These are phyloP conservation scores for Prunus persica DNA, from an alignment of 306 rosid species.

Conservation along the genomic window Prunus_persica_NCBIv2 NC_034009.1:29397001-29397500, in stretches of 20 bases:
- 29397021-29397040: conserved; percentile 92
- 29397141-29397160: conserved; percentile 83
- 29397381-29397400: conserved; percentile 4
- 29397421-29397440: conserved; percentile 53
- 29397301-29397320: conserved; percentile 2
- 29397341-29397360: neutral
- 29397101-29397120: conserved; percentile 34
- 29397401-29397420: conserved; percentile 54
- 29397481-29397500: conserved; percentile 56
- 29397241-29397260: conserved; percentile 58
- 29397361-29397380: conserved; percentile 1
- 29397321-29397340: neutral
- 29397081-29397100: conserved; percentile 52
- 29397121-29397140: conserved; percentile 49
- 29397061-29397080: conserved; percentile 61
- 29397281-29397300: conserved; percentile 59
- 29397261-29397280: conserved; percentile 83
- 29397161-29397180: conserved; percentile 99
- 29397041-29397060: conserved; percentile 98
- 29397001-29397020: conserved; percentile 89
- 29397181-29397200: conserved; percentile 73
- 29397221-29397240: conserved; percentile 81
- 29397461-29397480: conserved; percentile 42
- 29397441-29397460: conserved; percentile 51
- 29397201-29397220: conserved; percentile 64